Base-by-base conservation (phyloP, 805 yeast species). In the Aciculoconidium aculeatum region DNA sequence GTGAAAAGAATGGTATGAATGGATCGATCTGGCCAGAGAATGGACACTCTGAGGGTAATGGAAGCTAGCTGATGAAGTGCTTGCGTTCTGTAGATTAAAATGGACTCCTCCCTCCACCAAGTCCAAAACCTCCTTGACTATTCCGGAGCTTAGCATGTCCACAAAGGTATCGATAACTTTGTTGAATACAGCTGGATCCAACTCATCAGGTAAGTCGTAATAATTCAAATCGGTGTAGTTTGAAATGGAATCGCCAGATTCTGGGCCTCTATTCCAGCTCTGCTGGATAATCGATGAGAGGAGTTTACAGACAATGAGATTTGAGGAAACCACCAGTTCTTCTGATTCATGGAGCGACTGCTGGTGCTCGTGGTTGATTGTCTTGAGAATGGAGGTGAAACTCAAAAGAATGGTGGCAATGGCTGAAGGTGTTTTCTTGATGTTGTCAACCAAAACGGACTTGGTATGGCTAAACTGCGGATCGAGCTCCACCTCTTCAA, bases 401-500 rank as follows among this genome's bases (percentile, higher is more conserved):
- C 48, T 31, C 4, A 23, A 22, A 12, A 58, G 38, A 7, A 53
- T 46, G 18, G 34, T 27, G 14, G 49, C 36, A 6, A 55, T 42
- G 29, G 51, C 39, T 10, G 21, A 11, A n/a, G 42, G 39, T 17
- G 21, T 25, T 10, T 28, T 27, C 5, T 23, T 27, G 9, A 31
- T 46, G 28, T 41, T 45, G 16, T 40, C 39, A 10, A 55, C 24
- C 15, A 63, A 42, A 22, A 61, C 47, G 17, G 48, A 40, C 15
- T 51, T 53, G 12, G 67, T 54, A 15, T 46, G 39, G 12, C 53
- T 33, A 34, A 53, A 64, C 36, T 62, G 69, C 3, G 65, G 59
- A 32, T 62, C 58, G 23, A 61, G 43, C 42, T 63, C 68, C 6
- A 63, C 64, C 32, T 64, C 69, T 7, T 53, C 53, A 7, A 59